These are phyloP conservation scores for Salix koriyanagi DNA, from an alignment of 345 rosid genomes.

Conservation along the genomic window DNA sequence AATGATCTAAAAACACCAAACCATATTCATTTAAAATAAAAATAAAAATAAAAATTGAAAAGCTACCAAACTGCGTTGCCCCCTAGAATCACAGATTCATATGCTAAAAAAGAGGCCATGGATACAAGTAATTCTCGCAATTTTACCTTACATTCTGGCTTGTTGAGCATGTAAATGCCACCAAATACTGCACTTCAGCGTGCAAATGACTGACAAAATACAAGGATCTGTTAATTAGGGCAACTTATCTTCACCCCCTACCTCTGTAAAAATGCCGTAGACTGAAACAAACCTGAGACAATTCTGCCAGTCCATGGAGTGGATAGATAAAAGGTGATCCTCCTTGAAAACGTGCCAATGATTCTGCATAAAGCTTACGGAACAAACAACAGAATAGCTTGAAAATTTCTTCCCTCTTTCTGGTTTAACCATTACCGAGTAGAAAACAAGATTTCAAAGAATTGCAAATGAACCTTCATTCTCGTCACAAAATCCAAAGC, in stretches of 20 bases:
- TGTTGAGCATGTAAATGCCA: constrained; percentile 97
- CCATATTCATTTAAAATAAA: too few relatives aligned
- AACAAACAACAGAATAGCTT: background rate
- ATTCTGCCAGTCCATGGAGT: constrained; percentile 80
- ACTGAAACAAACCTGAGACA: constrained; percentile 64
- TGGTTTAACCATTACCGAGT: background rate
- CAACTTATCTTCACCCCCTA: background rate
- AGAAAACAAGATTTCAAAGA: background rate
- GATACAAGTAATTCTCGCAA: background rate
- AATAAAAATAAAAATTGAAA: too few relatives aligned
- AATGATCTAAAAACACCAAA: too few relatives aligned
- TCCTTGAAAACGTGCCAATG: constrained; percentile 87
- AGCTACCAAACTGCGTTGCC: too few relatives aligned
- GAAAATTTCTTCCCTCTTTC: background rate
- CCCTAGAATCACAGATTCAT: background rate
- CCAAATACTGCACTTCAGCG: constrained; percentile 93
- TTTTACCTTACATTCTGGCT: constrained; percentile 83
- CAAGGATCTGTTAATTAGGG: constrained; percentile 4
- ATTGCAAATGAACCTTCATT: constrained; percentile 52
- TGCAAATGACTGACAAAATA: constrained; percentile 69
- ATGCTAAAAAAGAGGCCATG: background rate
- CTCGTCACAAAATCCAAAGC: constrained; percentile 75
- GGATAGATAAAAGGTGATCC: constrained; percentile 95
- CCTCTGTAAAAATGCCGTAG: background rate
- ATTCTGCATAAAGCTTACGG: constrained; percentile 76